phyloP scores from a whole-genome alignment of 495 filamentous ascomycete genomes.

The Penicillium arizonense region DNA sequence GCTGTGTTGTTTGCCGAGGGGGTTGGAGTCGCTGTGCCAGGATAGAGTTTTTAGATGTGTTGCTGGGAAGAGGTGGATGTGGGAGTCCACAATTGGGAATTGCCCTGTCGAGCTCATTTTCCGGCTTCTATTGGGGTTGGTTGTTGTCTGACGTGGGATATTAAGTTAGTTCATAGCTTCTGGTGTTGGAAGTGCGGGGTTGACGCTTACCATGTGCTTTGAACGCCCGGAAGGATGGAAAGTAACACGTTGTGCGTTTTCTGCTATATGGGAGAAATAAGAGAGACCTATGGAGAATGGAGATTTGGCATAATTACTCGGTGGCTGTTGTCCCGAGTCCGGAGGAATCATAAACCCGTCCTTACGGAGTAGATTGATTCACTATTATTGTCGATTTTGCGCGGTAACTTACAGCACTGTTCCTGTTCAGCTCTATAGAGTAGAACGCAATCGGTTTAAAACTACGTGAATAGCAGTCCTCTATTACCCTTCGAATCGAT shows the following conservation, averaged over 20 bases:
- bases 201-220: not conserved
- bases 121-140: not conserved
- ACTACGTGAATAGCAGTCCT: too few species aligned
- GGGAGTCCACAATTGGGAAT: constrained; percentile 68
- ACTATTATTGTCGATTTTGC: too few species aligned
- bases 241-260: not conserved
- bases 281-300: too few species aligned
- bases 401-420: too few species aligned
- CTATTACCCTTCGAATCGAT: too few species aligned
- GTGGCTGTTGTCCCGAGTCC: constrained; percentile 4
- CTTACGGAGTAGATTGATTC: too few species aligned
- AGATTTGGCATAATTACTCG: not conserved
- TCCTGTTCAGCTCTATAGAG: too few species aligned
- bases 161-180: not conserved
- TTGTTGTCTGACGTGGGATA: not conserved
- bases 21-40: constrained; percentile 59
- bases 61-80: constrained; percentile 80
- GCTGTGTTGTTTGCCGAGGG: constrained; percentile 61
- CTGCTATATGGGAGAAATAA: too few species aligned
- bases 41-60: constrained; percentile 60
- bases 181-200: not conserved
- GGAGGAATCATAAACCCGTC: not conserved
- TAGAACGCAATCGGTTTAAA: too few species aligned
- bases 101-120: constrained; percentile 16
- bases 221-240: not conserved